Evolutionary conservation across 2,329 filamentous ascomycete genomes (phyloP).

Genomic region (Conoideocrella luteorostrata): DNA sequence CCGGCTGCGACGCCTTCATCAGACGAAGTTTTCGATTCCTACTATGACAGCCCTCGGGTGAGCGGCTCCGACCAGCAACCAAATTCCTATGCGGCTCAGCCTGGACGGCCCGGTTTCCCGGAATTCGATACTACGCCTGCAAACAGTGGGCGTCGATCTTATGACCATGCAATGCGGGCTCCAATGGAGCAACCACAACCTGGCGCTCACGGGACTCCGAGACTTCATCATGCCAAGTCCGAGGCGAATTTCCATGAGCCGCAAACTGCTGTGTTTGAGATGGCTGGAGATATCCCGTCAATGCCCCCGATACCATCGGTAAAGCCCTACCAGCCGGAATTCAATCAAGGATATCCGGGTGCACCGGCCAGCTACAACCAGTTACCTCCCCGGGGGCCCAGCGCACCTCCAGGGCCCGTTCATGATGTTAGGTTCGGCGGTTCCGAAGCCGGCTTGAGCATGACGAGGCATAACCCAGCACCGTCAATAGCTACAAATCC

Average conservation of each 20-base stretch:
- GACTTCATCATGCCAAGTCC: conserved; percentile 56
- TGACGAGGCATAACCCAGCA: conserved; percentile 16
- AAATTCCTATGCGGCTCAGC: conserved; percentile 16
- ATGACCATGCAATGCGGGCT: conserved; percentile 42
- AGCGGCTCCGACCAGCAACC: conserved; percentile 19
- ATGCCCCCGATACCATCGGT: conserved; percentile 42
- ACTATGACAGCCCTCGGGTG: conserved; percentile 38
- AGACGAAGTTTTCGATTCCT: conserved; percentile 49
- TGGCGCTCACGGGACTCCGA: conserved; percentile 43
- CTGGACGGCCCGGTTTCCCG: conserved; percentile 24
- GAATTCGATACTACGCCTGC: conserved; percentile 36
- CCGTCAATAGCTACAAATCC: conserved; percentile 27
- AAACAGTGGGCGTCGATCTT: conserved; percentile 31
- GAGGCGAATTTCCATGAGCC: conserved; percentile 60
- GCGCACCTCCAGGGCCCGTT: conserved; percentile 22
- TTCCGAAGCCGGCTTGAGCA: neutral
- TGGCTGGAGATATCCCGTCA: conserved; percentile 56
- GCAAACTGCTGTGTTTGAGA: conserved; percentile 66
- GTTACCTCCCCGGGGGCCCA: conserved; percentile 23
- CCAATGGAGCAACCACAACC: conserved; percentile 37
- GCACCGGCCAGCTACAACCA: conserved; percentile 19
- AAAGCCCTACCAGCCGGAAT: conserved; percentile 21
- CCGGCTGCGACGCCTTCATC: conserved; percentile 25
- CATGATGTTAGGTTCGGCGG: conserved; percentile 3
- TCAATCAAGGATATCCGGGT: conserved; percentile 17